A percentile compares a stretch with the other conserved stretches of the same genome.
Evolutionary conservation across 2,329 filamentous ascomycete species (phyloP).

Genomic region (Magnaporthiopsis rhizophila): DNA sequence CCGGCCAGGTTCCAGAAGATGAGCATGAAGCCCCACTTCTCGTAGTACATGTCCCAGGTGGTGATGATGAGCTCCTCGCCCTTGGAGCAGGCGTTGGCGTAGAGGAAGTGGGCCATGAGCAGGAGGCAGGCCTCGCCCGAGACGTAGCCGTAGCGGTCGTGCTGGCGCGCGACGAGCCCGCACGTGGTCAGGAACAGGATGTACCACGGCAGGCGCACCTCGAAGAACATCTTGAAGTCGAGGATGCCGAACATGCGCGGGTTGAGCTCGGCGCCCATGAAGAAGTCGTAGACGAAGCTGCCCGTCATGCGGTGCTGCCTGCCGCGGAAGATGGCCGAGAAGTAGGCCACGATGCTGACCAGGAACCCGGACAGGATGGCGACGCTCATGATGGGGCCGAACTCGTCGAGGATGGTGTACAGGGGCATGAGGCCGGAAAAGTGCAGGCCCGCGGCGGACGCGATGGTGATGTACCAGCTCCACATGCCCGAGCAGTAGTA

Average conservation of each 20-base stretch:
- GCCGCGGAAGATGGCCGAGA: slow-evolving; percentile 73
- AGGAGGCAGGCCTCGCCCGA: slow-evolving; percentile 67
- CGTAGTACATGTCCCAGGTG: slow-evolving; percentile 84
- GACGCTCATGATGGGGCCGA: slow-evolving; percentile 85
- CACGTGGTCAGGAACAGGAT: slow-evolving; percentile 66
- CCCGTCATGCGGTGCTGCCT: slow-evolving; percentile 90
- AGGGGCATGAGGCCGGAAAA: slow-evolving; percentile 78
- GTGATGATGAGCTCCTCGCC: slow-evolving; percentile 74
- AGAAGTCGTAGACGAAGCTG: slow-evolving; percentile 75
- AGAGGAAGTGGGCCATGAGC: slow-evolving; percentile 72
- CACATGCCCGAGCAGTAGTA: slow-evolving; percentile 92
- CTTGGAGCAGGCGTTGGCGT: slow-evolving; percentile 76
- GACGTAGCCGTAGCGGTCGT: slow-evolving; percentile 69
- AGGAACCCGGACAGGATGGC: slow-evolving; percentile 86
- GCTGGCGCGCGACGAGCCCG: slow-evolving; percentile 64
- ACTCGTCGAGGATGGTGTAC: slow-evolving; percentile 90
- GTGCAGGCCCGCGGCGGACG: slow-evolving; percentile 63
- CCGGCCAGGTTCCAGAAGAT: slow-evolving; percentile 86
- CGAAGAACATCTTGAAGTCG: slow-evolving; percentile 92
- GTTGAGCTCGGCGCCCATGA: slow-evolving; percentile 84
- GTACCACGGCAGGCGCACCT: slow-evolving; percentile 81
- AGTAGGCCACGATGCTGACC: slow-evolving; percentile 75
- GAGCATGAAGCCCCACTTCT: slow-evolving; percentile 85
- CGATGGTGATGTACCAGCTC: slow-evolving; percentile 82
- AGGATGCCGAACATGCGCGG: slow-evolving; percentile 76